Conservation (phyloP, 139 green algal genomes). For the Tetraselmis chui region DNA sequence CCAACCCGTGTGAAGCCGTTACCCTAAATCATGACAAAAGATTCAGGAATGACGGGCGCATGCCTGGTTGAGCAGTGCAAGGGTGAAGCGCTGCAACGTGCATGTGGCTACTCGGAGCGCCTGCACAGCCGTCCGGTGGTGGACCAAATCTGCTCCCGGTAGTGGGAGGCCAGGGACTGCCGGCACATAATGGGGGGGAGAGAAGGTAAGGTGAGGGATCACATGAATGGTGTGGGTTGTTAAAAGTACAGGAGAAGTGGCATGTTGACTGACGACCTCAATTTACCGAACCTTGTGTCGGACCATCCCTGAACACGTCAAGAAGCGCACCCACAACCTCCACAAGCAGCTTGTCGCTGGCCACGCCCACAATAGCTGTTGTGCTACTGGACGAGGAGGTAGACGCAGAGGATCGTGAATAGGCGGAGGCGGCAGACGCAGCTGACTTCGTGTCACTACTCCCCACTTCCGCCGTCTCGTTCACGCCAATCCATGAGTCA, state of each 20-base stretch:
- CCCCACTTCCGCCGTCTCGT: background rate
- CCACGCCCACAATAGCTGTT: background rate
- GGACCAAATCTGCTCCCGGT: background rate
- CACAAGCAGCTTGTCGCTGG: constrained; percentile 13
- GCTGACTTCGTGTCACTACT: no score
- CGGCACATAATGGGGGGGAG: no score
- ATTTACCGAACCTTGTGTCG: background rate
- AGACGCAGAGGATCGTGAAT: no score
- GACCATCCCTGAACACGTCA: constrained; percentile 3
- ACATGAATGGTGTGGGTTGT: no score
- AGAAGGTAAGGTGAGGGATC: no score
- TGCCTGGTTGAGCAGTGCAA: background rate
- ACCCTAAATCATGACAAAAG: no score
- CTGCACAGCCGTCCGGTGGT: background rate
- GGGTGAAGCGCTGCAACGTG: background rate
- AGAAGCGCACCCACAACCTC: constrained; percentile 3
- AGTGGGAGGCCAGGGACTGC: background rate
- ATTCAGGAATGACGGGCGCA: background rate
- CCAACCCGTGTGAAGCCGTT: no score
- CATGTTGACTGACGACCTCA: no score
- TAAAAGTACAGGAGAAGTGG: no score
- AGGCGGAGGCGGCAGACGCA: no score
- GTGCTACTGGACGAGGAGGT: background rate
- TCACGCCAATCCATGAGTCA: background rate
- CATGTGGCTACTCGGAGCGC: background rate